phyloP scores from a whole-genome alignment of 2,329 filamentous ascomycete genomes.

The Botrytis paeoniae region DNA sequence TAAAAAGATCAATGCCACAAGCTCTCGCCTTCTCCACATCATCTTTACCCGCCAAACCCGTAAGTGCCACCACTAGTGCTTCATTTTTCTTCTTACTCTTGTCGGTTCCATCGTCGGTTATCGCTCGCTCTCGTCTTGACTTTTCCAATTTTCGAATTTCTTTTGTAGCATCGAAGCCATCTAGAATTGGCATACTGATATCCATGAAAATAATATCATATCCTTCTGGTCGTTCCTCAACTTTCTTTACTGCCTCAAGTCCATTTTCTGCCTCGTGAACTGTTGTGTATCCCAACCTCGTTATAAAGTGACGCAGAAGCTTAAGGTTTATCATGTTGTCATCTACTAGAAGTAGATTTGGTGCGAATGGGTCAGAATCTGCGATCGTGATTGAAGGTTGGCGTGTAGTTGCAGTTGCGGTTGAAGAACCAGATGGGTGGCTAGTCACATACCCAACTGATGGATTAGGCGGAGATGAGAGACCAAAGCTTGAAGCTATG shows the following conservation, averaged over 20 bases:
- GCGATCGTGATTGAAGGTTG: neutral
- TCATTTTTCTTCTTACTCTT: conserved; percentile 25
- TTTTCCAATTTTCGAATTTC: conserved; percentile 44
- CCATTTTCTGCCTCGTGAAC: conserved; percentile 47
- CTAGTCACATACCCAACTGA: neutral
- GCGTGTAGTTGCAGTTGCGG: neutral
- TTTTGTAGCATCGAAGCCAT: conserved; percentile 49
- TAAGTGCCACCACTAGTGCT: conserved; percentile 42
- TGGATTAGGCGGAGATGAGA: neutral
- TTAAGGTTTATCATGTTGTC: conserved; percentile 45
- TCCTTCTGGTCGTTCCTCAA: conserved; percentile 38
- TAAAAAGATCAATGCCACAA: conserved; percentile 40
- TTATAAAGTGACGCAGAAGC: conserved; percentile 41
- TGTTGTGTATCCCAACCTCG: conserved; percentile 41
- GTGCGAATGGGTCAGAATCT: neutral
- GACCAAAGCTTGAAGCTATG: neutral
- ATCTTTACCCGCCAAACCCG: conserved; percentile 38
- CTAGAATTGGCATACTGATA: conserved; percentile 53
- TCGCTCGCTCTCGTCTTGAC: conserved; percentile 40
- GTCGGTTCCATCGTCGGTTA: conserved; percentile 19
- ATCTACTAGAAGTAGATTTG: conserved; percentile 41
- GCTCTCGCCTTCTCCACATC: conserved; percentile 39
- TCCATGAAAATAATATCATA: conserved; percentile 50
- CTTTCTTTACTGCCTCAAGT: conserved; percentile 47
- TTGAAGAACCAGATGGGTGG: neutral